phyloP scores from a whole-genome alignment of 495 filamentous ascomycete species.

The Hyaloscypha hepaticicola region DNA sequence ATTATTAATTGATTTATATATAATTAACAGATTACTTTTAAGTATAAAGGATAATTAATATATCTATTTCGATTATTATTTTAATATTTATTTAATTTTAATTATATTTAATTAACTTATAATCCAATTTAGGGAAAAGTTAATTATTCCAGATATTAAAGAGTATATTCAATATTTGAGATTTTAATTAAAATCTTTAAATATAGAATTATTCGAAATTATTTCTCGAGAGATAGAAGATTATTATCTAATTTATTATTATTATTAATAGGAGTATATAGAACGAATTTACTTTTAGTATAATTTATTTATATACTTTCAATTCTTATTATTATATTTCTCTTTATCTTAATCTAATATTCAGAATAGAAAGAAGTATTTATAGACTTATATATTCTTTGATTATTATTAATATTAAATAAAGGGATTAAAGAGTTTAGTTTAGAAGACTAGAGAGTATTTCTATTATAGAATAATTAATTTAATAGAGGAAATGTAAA shows the following conservation, averaged over 20 bases:
- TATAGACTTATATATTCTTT: conserved; percentile 17
- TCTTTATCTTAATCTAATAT: conserved; percentile 9
- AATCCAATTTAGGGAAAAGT: conserved; percentile 14
- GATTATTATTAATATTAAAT: conserved; percentile 16
- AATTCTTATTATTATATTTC: conserved; percentile 11
- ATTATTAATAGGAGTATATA: conserved; percentile 18
- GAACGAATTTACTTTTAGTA: no score
- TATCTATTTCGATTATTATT: conserved; percentile 12
- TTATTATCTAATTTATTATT: conserved; percentile 23
- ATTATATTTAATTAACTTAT: no score
- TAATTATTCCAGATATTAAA: conserved; percentile 25
- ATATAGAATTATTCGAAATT: conserved; percentile 5
- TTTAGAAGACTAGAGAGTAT: conserved; percentile 21
- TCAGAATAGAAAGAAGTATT: conserved; percentile 11
- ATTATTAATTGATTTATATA: conserved; percentile 16
- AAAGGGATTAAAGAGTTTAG: conserved; percentile 12
- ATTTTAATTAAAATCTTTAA: conserved; percentile 18
- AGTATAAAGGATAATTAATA: conserved; percentile 10
- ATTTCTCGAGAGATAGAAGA: conserved; percentile 26
- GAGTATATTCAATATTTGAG: conserved; percentile 14
- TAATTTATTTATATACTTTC: conserved; percentile 11
- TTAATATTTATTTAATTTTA: conserved; percentile 8
- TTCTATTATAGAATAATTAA: conserved; percentile 11
- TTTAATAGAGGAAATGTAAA: conserved; percentile 25
- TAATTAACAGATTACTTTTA: conserved; percentile 18